A percentile compares a stretch with the other conserved stretches of the same genome.
Conservation (phyloP, 2,329 filamentous ascomycete species). For the Lecanoromycetidae sp. region DNA sequence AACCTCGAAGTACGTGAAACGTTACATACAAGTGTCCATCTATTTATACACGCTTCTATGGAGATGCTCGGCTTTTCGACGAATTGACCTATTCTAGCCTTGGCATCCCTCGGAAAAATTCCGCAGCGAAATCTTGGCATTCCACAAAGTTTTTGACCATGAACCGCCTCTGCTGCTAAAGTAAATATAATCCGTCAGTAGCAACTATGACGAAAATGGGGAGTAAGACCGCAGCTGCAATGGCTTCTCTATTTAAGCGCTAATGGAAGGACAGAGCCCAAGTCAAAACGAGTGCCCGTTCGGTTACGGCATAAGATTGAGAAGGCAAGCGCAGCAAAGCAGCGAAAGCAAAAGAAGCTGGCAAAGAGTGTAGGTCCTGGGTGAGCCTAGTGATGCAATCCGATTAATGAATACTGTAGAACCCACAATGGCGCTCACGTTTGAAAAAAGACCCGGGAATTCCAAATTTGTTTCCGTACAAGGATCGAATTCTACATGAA, state of each 20-base stretch:
- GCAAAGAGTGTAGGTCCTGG: slow-evolving; percentile 57
- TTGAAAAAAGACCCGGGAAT: slow-evolving; percentile 97
- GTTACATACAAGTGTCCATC: too few relatives aligned
- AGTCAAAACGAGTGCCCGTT: slow-evolving; percentile 82
- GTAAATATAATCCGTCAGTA: neutral
- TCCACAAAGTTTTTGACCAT: neutral
- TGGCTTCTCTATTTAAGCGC: neutral
- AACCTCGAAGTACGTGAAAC: too few relatives aligned
- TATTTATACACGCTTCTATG: too few relatives aligned
- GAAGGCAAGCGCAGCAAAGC: slow-evolving; percentile 81
- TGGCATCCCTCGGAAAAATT: too few relatives aligned
- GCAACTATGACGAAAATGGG: slow-evolving; percentile 11
- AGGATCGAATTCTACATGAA: slow-evolving; percentile 86
- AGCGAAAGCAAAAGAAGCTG: slow-evolving; percentile 75
- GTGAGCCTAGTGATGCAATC: neutral
- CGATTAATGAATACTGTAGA: slow-evolving; percentile 36
- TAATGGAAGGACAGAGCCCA: slow-evolving; percentile 54
- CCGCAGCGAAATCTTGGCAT: slow-evolving; percentile 10
- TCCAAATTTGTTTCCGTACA: slow-evolving; percentile 94
- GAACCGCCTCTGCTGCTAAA: neutral
- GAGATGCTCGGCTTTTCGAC: too few relatives aligned
- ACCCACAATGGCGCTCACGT: slow-evolving; percentile 90
- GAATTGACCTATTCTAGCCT: too few relatives aligned
- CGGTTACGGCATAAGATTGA: slow-evolving; percentile 92
- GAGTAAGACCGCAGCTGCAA: neutral